phyloP scores from a whole-genome alignment of 345 rosid genomes.

The Citrus reticulata region DNA sequence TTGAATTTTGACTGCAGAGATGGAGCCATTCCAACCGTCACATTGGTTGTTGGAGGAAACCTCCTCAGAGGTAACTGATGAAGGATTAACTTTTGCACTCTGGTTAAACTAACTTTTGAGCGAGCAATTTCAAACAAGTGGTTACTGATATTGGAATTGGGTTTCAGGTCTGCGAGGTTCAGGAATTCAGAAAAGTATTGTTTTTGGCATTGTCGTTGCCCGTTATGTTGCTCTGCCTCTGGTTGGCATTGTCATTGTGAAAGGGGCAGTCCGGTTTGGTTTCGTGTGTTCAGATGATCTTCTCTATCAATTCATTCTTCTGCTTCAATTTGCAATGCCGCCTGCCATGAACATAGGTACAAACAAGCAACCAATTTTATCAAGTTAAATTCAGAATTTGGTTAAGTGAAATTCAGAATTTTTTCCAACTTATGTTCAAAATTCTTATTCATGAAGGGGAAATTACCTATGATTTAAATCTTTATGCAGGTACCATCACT shows the following conservation, averaged over 20 bases:
- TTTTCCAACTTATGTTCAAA: background rate
- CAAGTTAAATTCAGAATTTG: background rate
- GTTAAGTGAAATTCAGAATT: background rate
- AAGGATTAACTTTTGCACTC: background rate
- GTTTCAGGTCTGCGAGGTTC: constrained; percentile 50
- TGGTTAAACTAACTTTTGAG: background rate
- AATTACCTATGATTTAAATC: background rate
- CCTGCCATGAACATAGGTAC: constrained; percentile 59
- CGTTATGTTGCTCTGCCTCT: constrained; percentile 57
- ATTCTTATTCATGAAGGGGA: background rate
- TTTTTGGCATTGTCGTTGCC: constrained; percentile 41
- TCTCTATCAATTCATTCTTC: constrained; percentile 56
- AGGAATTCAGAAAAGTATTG: constrained; percentile 31
- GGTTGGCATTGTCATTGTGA: constrained; percentile 45
- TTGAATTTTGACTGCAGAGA: constrained; percentile 37
- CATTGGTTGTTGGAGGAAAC: constrained; percentile 64
- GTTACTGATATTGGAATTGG: background rate
- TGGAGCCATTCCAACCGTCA: constrained; percentile 62
- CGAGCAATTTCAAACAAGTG: background rate
- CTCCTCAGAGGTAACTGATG: constrained; percentile 47
- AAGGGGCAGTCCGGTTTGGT: constrained; percentile 42
- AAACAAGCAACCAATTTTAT: background rate
- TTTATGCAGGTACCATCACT: constrained; percentile 54
- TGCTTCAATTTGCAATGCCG: constrained; percentile 68
- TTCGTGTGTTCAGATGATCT: constrained; percentile 47